phyloP scores from a whole-genome alignment of 177 flowering plant genomes.

The Tripterygium wilfordii region DNA sequence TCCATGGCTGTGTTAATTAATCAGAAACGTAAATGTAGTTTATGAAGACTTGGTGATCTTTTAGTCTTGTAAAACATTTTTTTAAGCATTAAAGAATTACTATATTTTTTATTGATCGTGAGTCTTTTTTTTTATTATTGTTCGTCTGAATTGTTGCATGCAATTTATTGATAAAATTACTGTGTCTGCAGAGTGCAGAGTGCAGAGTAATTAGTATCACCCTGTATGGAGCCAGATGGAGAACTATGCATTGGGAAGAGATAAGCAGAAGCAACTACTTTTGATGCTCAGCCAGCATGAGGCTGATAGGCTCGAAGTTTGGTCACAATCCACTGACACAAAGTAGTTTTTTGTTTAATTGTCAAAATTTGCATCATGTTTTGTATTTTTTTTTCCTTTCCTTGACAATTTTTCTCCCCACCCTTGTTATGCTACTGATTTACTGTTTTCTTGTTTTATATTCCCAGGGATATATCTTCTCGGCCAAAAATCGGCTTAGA shows the following conservation, averaged over 20 bases:
- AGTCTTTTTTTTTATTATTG: not conserved
- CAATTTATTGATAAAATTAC: not conserved
- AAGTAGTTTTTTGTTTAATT: constrained; percentile 36
- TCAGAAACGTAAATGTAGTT: no score
- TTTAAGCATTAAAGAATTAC: no score
- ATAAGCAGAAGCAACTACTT: constrained; percentile 81
- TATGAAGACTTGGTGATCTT: no score
- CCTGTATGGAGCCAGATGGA: constrained; percentile 97
- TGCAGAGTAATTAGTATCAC: constrained; percentile 61
- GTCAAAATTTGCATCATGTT: no score
- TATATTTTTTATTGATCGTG: no score
- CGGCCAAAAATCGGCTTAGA: constrained; percentile 74
- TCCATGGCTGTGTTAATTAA: no score
- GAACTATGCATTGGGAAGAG: constrained; percentile 62
- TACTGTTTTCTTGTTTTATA: not conserved
- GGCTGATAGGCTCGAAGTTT: constrained; percentile 96
- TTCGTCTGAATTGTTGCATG: not conserved
- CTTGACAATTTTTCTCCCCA: not conserved
- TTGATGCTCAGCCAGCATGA: constrained; percentile 96
- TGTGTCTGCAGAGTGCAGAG: constrained; percentile 44
- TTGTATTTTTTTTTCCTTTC: not conserved
- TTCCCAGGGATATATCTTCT: constrained; percentile 51
- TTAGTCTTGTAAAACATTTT: no score
- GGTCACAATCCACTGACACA: constrained; percentile 82
- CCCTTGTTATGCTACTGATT: not conserved